Evolutionary conservation across 306 rosid species (phyloP).

Genomic region (Vigna angularis): DNA sequence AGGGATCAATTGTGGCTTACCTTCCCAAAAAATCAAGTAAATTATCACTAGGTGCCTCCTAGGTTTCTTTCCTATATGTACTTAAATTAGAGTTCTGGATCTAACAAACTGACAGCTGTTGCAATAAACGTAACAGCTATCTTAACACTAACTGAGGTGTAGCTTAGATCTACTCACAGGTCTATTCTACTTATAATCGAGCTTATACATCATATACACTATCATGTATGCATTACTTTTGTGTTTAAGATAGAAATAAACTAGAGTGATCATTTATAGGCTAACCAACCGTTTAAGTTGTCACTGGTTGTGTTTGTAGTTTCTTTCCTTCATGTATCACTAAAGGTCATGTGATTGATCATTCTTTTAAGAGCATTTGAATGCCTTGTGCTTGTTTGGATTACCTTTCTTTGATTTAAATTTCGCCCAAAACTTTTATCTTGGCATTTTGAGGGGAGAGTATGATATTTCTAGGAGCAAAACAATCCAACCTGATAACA

Average conservation of each 20-base stretch:
- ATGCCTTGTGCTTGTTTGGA: no score
- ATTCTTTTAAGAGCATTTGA: not conserved
- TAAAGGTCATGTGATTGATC: not conserved
- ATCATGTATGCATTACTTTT: not conserved
- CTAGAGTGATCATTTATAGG: not conserved
- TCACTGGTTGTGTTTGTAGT: not conserved
- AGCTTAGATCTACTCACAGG: no score
- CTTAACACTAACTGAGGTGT: no score
- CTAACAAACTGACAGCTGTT: no score
- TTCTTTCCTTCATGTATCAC: conserved; percentile 5
- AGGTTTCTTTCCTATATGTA: not conserved
- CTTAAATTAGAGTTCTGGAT: no score
- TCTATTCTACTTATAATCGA: no score
- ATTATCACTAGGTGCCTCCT: not conserved
- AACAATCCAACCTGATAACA: conserved; percentile 5
- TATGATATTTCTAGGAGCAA: not conserved
- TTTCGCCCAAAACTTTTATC: conserved; percentile 2
- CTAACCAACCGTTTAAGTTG: not conserved
- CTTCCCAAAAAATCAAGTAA: not conserved
- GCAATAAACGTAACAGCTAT: no score
- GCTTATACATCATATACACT: no score
- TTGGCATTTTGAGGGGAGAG: not conserved
- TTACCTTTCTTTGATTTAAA: not conserved
- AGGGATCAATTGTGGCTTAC: not conserved
- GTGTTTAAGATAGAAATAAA: not conserved